phyloP scores from a whole-genome alignment of 2,329 filamentous ascomycete genomes.

The Fusarium nygamai region DNA sequence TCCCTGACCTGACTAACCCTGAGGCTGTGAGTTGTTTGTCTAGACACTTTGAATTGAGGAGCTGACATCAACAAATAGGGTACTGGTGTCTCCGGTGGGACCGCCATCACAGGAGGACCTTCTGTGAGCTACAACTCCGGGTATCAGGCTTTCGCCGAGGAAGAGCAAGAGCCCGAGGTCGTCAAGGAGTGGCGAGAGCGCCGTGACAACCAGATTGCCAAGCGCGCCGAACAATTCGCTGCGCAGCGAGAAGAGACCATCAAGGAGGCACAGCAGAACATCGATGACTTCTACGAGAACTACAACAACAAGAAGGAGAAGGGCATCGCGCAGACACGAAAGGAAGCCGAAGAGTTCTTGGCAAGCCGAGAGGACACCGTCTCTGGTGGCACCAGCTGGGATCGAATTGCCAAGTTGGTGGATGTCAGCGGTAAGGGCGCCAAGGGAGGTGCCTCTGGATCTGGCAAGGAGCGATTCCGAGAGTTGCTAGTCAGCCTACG shows the following conservation, averaged over 20 bases:
- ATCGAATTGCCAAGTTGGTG: conserved; percentile 97
- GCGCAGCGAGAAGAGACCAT: conserved; percentile 86
- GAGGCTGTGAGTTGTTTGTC: conserved; percentile 46
- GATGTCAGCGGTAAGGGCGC: conserved; percentile 94
- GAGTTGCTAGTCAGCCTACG: conserved; percentile 86
- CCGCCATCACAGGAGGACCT: conserved; percentile 77
- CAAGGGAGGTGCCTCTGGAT: conserved; percentile 86
- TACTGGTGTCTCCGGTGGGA: conserved; percentile 44
- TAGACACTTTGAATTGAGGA: neutral
- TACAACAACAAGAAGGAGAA: conserved; percentile 99
- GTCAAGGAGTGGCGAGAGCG: conserved; percentile 93
- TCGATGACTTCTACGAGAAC: conserved; percentile 99
- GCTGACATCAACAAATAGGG: conserved; percentile 42
- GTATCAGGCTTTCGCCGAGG: conserved; percentile 64
- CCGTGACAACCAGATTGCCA: conserved; percentile 82
- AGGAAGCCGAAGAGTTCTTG: conserved; percentile 94
- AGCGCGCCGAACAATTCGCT: conserved; percentile 85
- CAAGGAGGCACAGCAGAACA: conserved; percentile 89
- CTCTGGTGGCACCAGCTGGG: conserved; percentile 96
- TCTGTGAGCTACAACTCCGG: conserved; percentile 71
- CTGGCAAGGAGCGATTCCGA: conserved; percentile 95
- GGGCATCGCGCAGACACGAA: conserved; percentile 84
- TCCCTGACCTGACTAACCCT: conserved; percentile 75
- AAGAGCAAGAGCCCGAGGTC: conserved; percentile 88
- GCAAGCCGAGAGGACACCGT: conserved; percentile 90